A percentile compares a stretch with the other conserved stretches of the same genome.
phyloP scores from a whole-genome alignment of 2,329 filamentous ascomycete genomes.

The Fonsecaea erecta region DNA sequence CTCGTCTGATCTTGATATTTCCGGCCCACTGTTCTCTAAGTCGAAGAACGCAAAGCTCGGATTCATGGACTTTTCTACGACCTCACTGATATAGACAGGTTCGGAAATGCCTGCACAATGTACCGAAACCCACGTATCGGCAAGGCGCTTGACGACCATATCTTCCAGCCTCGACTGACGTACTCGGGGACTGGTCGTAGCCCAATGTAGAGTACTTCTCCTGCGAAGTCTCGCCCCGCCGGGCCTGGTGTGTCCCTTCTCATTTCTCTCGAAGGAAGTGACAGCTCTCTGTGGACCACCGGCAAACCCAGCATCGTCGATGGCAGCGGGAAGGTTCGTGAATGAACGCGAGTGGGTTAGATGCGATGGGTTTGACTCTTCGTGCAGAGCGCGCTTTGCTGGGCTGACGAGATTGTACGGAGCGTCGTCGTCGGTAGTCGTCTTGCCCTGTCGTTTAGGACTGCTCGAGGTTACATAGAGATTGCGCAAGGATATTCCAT shows the following conservation, averaged over 20 bases:
- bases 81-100: constrained; percentile 89
- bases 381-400: constrained; percentile 65
- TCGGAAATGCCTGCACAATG: constrained; percentile 69
- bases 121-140: constrained; percentile 87
- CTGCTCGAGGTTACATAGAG: constrained; percentile 67
- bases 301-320: constrained; percentile 28
- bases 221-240: constrained; percentile 50
- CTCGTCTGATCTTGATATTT: constrained; percentile 67
- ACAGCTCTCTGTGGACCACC: constrained; percentile 33
- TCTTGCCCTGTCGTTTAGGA: constrained; percentile 59
- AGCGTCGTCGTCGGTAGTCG: constrained; percentile 76
- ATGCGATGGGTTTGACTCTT: constrained; percentile 48
- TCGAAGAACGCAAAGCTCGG: constrained; percentile 89
- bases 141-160: constrained; percentile 71
- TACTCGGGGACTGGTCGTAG: constrained; percentile 60
- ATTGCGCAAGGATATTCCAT: constrained; percentile 85
- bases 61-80: constrained; percentile 79
- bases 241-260: constrained; percentile 42
- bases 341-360: constrained; percentile 65
- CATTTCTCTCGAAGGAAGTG: constrained; percentile 34
- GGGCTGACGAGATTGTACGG: constrained; percentile 69
- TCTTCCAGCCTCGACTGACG: constrained; percentile 78
- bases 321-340: constrained; percentile 28
- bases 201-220: constrained; percentile 68
- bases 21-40: constrained; percentile 65